A percentile compares a stretch with the other conserved stretches of the same genome.
Conservation (phyloP, 768 basidiomycete genomes). For the Coprinopsis strossmayeri region DNA sequence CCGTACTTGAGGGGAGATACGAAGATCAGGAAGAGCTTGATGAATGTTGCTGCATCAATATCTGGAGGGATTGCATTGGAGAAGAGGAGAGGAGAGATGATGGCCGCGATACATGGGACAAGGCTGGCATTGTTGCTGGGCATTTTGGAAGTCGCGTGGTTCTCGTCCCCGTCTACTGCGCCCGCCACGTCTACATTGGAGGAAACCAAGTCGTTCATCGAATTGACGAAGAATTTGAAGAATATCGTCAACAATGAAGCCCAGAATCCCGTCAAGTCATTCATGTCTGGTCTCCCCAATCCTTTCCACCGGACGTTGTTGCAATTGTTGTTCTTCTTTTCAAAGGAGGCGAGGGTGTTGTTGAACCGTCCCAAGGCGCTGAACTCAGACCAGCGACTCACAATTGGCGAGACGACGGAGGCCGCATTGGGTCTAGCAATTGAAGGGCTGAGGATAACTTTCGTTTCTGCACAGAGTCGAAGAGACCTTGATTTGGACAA, state of each 20-base stretch:
- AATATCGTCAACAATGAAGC: conserved; percentile 65
- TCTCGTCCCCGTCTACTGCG: conserved; percentile 28
- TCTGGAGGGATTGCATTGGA: conserved; percentile 66
- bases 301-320: conserved; percentile 79
- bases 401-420: conserved; percentile 54
- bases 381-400: conserved; percentile 56
- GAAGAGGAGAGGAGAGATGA: conserved; percentile 73
- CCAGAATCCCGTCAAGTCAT: conserved; percentile 67
- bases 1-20: conserved; percentile 59
- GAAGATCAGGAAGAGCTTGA: conserved; percentile 46
- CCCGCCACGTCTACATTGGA: conserved; percentile 38
- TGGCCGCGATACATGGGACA: conserved; percentile 73
- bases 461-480: conserved; percentile 54
- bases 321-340: conserved; percentile 74
- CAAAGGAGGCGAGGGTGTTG: conserved; percentile 53
- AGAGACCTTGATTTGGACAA: conserved; percentile 62
- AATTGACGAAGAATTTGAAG: conserved; percentile 54
- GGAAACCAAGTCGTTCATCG: conserved; percentile 55
- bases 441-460: conserved; percentile 58
- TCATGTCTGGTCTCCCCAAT: conserved; percentile 55
- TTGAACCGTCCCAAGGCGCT: conserved; percentile 41
- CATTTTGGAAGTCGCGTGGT: conserved; percentile 77
- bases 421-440: conserved; percentile 58
- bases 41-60: conserved; percentile 54
- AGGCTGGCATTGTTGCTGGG: conserved; percentile 69